Evolutionary conservation across 78 protist genomes (phyloP).

Genomic region (Andalucia godoyi): DNA sequence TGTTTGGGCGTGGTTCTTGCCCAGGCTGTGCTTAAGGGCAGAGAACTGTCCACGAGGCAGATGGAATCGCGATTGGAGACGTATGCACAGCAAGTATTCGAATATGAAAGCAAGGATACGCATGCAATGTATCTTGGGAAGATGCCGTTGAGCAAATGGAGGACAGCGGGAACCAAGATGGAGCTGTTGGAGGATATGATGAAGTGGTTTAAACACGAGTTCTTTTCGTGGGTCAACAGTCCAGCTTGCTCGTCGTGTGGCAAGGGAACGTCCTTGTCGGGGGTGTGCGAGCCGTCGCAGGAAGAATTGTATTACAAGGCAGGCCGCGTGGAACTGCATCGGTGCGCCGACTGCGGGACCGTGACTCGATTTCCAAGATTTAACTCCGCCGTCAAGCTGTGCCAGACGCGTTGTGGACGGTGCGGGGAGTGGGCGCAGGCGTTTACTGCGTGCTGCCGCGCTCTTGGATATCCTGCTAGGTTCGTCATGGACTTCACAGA

Average conservation of each 20-base stretch:
- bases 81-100: no score
- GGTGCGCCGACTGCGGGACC: conserved; percentile 29
- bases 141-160: no score
- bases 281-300: neutral
- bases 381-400: conserved; percentile 39
- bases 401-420: conserved; percentile 62
- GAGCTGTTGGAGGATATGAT: conserved; percentile 23
- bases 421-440: conserved; percentile 84
- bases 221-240: conserved; percentile 55
- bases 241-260: conserved; percentile 47
- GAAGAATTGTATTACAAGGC: conserved; percentile 30
- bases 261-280: neutral
- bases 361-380: conserved; percentile 54
- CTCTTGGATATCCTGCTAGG: conserved; percentile 55
- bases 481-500: conserved; percentile 71
- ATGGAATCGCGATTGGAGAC: no score
- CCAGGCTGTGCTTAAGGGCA: no score
- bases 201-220: conserved; percentile 52
- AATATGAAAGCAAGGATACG: no score
- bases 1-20: no score
- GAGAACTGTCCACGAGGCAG: no score
- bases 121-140: no score
- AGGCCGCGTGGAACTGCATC: conserved; percentile 45
- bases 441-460: conserved; percentile 45
- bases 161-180: no score